phyloP scores from a whole-genome alignment of 257 asterid species.

The Cynanchum wilfordii region DNA sequence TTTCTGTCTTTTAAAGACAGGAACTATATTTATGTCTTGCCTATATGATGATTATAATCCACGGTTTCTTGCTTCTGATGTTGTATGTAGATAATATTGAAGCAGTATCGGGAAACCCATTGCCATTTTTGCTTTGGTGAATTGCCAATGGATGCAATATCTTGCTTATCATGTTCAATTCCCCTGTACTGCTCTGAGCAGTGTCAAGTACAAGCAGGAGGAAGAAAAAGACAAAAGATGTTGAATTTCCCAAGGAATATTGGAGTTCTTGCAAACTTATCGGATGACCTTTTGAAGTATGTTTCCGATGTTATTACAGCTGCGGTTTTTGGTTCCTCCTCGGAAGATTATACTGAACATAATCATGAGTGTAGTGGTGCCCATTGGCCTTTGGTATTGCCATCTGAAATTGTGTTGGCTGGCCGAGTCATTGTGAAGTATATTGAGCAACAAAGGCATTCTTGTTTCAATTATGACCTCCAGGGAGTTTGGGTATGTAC shows the following conservation, averaged over 20 bases:
- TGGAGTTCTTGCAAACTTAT: constrained; percentile 31
- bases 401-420: constrained; percentile 74
- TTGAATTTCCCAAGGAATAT: constrained; percentile 19
- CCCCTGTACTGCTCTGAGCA: constrained; percentile 72
- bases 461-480: constrained; percentile 30
- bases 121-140: constrained; percentile 94
- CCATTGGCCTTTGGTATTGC: constrained; percentile 88
- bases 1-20: not conserved
- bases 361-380: constrained; percentile 78
- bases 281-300: constrained; percentile 55
- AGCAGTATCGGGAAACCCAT: constrained; percentile 78
- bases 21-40: not conserved
- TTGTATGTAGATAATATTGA: constrained; percentile 67
- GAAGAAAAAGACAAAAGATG: constrained; percentile 31
- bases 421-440: constrained; percentile 76
- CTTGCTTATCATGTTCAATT: constrained; percentile 71
- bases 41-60: not conserved
- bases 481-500: constrained; percentile 42
- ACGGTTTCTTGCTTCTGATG: not conserved
- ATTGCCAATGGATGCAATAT: constrained; percentile 69
- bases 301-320: constrained; percentile 39
- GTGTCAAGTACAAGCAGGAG: constrained; percentile 78
- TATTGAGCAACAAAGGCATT: constrained; percentile 37
- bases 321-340: constrained; percentile 24
- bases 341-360: constrained; percentile 56